Conservation (phyloP, 768 basidiomycete species). For the Amanita rubescens region DNA sequence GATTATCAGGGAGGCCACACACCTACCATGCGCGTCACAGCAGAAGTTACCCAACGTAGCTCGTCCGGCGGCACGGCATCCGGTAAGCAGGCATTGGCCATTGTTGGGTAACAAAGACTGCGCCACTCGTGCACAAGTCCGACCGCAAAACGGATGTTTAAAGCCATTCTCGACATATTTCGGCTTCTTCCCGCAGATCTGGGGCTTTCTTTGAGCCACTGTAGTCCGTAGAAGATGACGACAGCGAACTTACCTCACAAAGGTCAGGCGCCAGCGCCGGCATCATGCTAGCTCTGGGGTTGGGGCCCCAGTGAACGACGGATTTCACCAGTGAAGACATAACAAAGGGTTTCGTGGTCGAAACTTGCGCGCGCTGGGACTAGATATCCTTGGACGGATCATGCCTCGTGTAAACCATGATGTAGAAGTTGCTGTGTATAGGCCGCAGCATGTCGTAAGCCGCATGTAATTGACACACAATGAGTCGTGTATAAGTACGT, state of each 20-base stretch:
- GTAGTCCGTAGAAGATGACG: background rate
- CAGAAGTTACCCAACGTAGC: slow-evolving; percentile 48
- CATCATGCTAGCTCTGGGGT: slow-evolving; percentile 16
- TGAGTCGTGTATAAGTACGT: slow-evolving; percentile 7
- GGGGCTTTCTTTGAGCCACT: slow-evolving; percentile 9
- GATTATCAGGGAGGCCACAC: slow-evolving; percentile 14
- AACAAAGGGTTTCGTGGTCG: slow-evolving; percentile 19
- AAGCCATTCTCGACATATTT: slow-evolving; percentile 57
- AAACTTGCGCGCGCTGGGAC: slow-evolving; percentile 11
- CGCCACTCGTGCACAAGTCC: slow-evolving; percentile 48
- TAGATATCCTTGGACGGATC: slow-evolving; percentile 13
- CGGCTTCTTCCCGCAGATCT: slow-evolving; percentile 55
- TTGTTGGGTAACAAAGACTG: slow-evolving; percentile 24
- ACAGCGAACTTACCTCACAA: slow-evolving; percentile 32
- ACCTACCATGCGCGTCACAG: slow-evolving; percentile 53
- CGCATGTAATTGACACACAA: background rate
- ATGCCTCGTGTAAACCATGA: slow-evolving; percentile 7
- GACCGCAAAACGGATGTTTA: slow-evolving; percentile 54
- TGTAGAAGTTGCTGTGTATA: slow-evolving; percentile 1
- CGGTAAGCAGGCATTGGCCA: slow-evolving; percentile 35
- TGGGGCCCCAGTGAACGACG: slow-evolving; percentile 33
- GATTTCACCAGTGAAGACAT: slow-evolving; percentile 37
- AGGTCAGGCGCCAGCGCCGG: slow-evolving; percentile 29
- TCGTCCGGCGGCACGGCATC: slow-evolving; percentile 45
- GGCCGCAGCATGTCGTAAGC: background rate